These are phyloP conservation scores for Mycena galericulata DNA, from an alignment of 768 basidiomycete species.

Conservation along the genomic window DNA sequence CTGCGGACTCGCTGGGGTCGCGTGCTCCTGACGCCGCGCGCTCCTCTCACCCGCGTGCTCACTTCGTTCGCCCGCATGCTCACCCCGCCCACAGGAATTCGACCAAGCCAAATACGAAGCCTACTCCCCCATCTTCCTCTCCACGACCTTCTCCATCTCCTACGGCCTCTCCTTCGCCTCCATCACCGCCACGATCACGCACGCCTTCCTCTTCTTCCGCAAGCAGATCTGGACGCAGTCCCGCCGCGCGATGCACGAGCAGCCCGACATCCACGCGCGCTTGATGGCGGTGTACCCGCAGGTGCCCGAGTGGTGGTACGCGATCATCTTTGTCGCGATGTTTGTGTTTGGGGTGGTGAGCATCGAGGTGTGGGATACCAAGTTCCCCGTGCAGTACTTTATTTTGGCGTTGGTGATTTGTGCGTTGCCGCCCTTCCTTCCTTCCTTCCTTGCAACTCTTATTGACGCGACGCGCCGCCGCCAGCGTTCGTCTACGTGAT, in stretches of 20 bases:
- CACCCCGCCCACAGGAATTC: constrained; percentile 46
- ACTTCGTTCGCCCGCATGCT: too few relatives aligned
- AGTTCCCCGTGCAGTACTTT: constrained; percentile 65
- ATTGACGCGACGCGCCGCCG: too few relatives aligned
- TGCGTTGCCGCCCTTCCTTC: constrained; percentile 40
- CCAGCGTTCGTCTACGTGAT: constrained; percentile 75
- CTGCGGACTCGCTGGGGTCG: not conserved
- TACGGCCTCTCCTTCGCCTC: constrained; percentile 85
- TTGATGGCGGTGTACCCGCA: constrained; percentile 80
- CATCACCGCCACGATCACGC: constrained; percentile 80
- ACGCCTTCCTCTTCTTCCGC: constrained; percentile 80
- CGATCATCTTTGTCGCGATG: constrained; percentile 66
- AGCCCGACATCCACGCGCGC: constrained; percentile 87
- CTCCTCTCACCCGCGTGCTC: too few relatives aligned
- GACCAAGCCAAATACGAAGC: constrained; percentile 64
- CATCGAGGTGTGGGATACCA: constrained; percentile 66
- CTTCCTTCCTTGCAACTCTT: not conserved
- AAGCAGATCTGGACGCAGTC: constrained; percentile 83
- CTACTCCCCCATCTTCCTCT: constrained; percentile 74
- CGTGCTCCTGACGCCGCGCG: too few relatives aligned
- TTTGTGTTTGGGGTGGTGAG: constrained; percentile 62
- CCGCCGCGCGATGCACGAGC: constrained; percentile 78
- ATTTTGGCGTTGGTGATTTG: constrained; percentile 77
- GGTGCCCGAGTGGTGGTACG: constrained; percentile 87
- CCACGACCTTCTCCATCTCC: constrained; percentile 80